A percentile compares a stretch with the other conserved stretches of the same genome.
Conservation (phyloP, 164 flowering plant species). For the Taxillus chinensis region DNA sequence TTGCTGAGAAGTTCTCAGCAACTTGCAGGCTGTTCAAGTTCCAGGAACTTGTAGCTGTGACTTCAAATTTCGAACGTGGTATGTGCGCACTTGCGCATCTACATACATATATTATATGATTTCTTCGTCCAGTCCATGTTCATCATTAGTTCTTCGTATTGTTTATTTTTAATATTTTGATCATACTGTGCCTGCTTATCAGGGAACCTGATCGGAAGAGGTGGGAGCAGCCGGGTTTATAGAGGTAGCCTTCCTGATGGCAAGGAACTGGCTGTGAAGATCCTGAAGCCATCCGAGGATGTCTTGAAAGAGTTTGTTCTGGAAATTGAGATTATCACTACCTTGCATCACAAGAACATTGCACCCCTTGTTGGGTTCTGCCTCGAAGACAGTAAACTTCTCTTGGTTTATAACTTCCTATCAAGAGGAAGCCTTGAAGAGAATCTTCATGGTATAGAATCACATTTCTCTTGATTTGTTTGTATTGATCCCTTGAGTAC, state of each 20-base stretch:
- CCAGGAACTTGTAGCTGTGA: slow-evolving; percentile 60
- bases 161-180: too few relatives aligned
- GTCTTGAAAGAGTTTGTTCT: slow-evolving; percentile 55
- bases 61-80: slow-evolving; percentile 69
- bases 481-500: too few relatives aligned
- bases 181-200: slow-evolving; percentile 4
- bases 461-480: not conserved
- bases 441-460: slow-evolving; percentile 66
- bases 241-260: slow-evolving; percentile 75
- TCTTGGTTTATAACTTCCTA: slow-evolving; percentile 74
- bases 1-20: slow-evolving; percentile 68
- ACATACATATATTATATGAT: not conserved
- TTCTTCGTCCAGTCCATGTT: not conserved
- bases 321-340: slow-evolving; percentile 79
- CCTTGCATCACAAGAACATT: slow-evolving; percentile 70
- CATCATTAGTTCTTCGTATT: not conserved
- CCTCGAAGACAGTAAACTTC: slow-evolving; percentile 53
- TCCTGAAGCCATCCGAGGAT: slow-evolving; percentile 64
- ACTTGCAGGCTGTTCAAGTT: slow-evolving; percentile 60
- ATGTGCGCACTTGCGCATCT: slow-evolving; percentile 9
- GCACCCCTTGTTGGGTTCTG: slow-evolving; percentile 81
- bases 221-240: slow-evolving; percentile 85
- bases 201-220: slow-evolving; percentile 88
- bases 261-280: slow-evolving; percentile 79
- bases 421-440: slow-evolving; percentile 91